Percentiles rank a stretch among this genome's conserved stretches.
These are phyloP conservation scores for Zizania latifolia DNA, from an alignment of 176 grass and related monocot species.

Conservation along the genomic window DNA sequence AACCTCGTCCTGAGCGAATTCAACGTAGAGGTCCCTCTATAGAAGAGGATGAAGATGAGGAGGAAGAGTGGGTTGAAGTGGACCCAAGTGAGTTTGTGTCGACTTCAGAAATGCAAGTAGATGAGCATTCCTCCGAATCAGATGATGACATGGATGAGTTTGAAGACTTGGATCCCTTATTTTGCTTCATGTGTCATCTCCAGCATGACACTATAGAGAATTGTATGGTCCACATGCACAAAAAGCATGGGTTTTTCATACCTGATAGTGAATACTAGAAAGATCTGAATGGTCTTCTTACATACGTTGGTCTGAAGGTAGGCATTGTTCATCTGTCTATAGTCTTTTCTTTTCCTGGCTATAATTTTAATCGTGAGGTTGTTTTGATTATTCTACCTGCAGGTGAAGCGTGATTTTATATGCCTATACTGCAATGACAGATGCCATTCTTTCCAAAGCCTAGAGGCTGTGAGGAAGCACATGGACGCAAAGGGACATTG, in stretches of 20 bases:
- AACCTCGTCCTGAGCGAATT: conserved; percentile 48
- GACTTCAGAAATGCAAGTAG: conserved; percentile 50
- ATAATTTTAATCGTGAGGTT: background rate
- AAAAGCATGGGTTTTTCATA: conserved; percentile 94
- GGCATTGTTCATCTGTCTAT: background rate
- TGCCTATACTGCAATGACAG: conserved; percentile 92
- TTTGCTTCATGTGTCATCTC: conserved; percentile 84
- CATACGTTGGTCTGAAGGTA: conserved; percentile 87
- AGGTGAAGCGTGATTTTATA: conserved; percentile 85
- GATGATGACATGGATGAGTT: conserved; percentile 67
- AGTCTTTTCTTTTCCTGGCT: background rate
- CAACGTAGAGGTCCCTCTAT: conserved; percentile 29
- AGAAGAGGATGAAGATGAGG: conserved; percentile 50
- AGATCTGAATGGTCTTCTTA: conserved; percentile 82
- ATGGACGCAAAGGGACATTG: conserved; percentile 94
- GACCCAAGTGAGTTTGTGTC: conserved; percentile 59
- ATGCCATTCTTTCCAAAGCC: conserved; percentile 74
- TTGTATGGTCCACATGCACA: conserved; percentile 98
- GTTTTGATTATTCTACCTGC: conserved; percentile 10
- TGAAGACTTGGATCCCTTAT: conserved; percentile 71
- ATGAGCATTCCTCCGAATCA: conserved; percentile 29
- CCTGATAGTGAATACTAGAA: conserved; percentile 93
- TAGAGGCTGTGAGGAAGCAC: conserved; percentile 93
- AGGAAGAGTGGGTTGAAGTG: conserved; percentile 77
- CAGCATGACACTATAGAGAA: conserved; percentile 70